Conservation (phyloP, 2,329 filamentous ascomycete genomes). For the Trichoderma lentiforme region DNA sequence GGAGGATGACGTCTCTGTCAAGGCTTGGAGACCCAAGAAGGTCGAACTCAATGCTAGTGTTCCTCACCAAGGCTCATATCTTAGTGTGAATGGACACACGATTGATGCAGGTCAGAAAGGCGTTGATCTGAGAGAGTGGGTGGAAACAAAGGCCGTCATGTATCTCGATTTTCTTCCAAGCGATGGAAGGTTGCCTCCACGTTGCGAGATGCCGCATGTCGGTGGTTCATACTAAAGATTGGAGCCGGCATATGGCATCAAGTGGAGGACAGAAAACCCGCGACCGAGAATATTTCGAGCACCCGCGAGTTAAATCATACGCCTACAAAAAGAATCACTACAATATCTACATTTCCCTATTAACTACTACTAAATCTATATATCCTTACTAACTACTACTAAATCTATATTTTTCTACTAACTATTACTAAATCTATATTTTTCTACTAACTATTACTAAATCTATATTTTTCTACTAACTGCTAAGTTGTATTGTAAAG, state of each 20-base stretch:
- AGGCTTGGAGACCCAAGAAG: conserved; percentile 31
- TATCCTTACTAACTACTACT: too few relatives aligned
- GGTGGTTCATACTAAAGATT: conserved; percentile 22
- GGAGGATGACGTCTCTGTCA: conserved; percentile 24
- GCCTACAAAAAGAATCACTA: too few relatives aligned
- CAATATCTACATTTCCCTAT: too few relatives aligned
- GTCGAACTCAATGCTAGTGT: conserved; percentile 19
- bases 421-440: too few relatives aligned
- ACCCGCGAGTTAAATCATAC: too few relatives aligned
- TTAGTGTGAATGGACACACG: conserved; percentile 38
- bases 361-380: too few relatives aligned
- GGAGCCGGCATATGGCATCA: not conserved
- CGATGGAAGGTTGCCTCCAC: conserved; percentile 10
- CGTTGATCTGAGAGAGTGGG: conserved; percentile 36
- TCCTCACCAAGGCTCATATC: conserved; percentile 27
- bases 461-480: too few relatives aligned
- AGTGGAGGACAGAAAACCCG: too few relatives aligned
- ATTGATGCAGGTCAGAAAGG: conserved; percentile 38
- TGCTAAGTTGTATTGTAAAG: too few relatives aligned
- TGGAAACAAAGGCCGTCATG: conserved; percentile 33
- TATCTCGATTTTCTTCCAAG: conserved; percentile 24
- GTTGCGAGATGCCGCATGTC: conserved; percentile 19
- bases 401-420: too few relatives aligned
- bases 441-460: too few relatives aligned
- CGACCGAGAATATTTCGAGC: too few relatives aligned